Percentiles rank a stretch among this genome's conserved stretches.
phyloP scores from a whole-genome alignment of 2,329 filamentous ascomycete genomes.

The Talaromyces sp. region DNA sequence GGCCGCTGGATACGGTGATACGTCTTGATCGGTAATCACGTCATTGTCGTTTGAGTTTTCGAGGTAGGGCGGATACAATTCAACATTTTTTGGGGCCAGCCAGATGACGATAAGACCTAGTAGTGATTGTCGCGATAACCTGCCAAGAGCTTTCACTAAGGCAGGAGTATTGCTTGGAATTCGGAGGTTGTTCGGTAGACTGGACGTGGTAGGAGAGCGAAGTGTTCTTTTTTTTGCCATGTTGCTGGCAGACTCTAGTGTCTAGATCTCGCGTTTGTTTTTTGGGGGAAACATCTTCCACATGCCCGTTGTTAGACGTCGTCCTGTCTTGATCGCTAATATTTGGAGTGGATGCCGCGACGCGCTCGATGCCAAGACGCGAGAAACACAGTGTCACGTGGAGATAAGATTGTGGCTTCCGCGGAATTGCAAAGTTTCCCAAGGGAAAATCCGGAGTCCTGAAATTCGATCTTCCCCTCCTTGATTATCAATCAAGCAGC shows the following conservation, averaged over 20 bases:
- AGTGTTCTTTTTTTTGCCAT: constrained; percentile 32
- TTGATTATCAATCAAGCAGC: neutral
- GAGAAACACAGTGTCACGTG: neutral
- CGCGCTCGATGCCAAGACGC: neutral
- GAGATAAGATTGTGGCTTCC: neutral
- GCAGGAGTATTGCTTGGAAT: constrained; percentile 61
- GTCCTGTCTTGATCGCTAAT: neutral
- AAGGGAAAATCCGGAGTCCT: neutral
- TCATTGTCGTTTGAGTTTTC: constrained; percentile 35
- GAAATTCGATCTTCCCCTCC: neutral
- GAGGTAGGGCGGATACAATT: constrained; percentile 57
- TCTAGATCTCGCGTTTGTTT: neutral
- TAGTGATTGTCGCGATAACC: constrained; percentile 66
- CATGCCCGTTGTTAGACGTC: neutral
- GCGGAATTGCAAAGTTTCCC: too few relatives aligned
- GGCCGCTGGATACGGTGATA: constrained; percentile 65
- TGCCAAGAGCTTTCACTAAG: constrained; percentile 61
- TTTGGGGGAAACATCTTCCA: neutral
- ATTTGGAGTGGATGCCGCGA: neutral
- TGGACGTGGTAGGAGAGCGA: constrained; percentile 62
- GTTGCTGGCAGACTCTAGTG: neutral
- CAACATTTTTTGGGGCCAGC: constrained; percentile 63
- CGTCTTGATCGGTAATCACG: constrained; percentile 51
- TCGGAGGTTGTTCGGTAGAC: constrained; percentile 65
- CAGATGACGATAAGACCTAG: constrained; percentile 69